A percentile compares a stretch with the other conserved stretches of the same genome.
These are phyloP conservation scores for Leishmania guyanensis DNA, from an alignment of 208 protist species.

Conservation along the genomic window DNA sequence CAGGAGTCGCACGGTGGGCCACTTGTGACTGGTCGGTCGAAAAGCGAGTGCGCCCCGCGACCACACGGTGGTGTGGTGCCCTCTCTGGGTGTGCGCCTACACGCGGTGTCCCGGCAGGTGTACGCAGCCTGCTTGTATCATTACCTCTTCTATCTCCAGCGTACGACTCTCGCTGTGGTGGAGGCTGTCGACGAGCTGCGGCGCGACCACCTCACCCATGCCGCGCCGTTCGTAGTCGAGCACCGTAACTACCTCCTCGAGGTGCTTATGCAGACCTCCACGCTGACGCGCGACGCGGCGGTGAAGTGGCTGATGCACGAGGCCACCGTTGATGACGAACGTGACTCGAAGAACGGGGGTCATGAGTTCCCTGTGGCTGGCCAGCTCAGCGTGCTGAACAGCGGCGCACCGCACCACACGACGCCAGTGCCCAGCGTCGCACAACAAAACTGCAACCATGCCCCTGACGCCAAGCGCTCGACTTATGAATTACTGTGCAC, in stretches of 20 bases:
- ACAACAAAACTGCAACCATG: neutral
- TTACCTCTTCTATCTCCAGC: slow-evolving; percentile 44
- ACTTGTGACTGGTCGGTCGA: neutral
- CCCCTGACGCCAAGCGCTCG: neutral
- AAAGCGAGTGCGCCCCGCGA: neutral
- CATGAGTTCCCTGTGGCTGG: neutral
- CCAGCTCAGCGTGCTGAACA: neutral
- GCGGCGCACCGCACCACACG: neutral
- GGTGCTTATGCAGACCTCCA: slow-evolving; percentile 36
- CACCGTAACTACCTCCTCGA: slow-evolving; percentile 49
- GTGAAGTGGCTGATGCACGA: slow-evolving; percentile 25
- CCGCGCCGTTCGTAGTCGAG: slow-evolving; percentile 43
- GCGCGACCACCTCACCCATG: slow-evolving; percentile 19
- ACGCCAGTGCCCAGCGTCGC: neutral
- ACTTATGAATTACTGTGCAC: neutral
- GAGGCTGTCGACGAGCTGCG: slow-evolving; percentile 32
- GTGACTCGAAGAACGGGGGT: neutral
- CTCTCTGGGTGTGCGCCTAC: neutral
- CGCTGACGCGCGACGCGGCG: slow-evolving; percentile 25
- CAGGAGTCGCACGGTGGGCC: neutral
- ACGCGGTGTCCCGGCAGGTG: slow-evolving; percentile 17
- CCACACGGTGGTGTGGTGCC: neutral
- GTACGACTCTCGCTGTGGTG: slow-evolving; percentile 39
- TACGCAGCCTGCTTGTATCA: slow-evolving; percentile 42
- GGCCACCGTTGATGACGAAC: neutral